Conservation (phyloP, 2,329 filamentous ascomycete genomes). For the Phialophora macrospora region DNA sequence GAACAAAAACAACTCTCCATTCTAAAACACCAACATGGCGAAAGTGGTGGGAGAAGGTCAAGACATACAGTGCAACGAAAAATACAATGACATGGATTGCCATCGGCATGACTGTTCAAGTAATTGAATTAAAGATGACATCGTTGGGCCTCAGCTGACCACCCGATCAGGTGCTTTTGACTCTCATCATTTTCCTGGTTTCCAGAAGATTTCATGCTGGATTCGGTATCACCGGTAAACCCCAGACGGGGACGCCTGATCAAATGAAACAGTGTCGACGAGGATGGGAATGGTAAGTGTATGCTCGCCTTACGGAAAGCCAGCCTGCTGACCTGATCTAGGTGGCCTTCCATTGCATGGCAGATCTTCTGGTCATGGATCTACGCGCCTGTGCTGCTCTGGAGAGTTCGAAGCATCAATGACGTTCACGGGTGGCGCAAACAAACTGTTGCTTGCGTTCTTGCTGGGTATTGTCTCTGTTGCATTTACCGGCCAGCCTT, state of each 20-base stretch:
- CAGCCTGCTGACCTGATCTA: slow-evolving; percentile 26
- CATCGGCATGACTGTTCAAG: slow-evolving; percentile 62
- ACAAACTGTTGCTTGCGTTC: slow-evolving; percentile 62
- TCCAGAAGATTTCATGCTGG: slow-evolving; percentile 68
- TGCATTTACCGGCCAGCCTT: not conserved
- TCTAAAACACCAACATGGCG: slow-evolving; percentile 38
- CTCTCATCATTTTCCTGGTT: slow-evolving; percentile 64
- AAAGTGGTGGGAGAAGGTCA: slow-evolving; percentile 48
- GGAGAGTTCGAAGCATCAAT: slow-evolving; percentile 63
- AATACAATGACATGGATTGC: slow-evolving; percentile 59
- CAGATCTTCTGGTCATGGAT: slow-evolving; percentile 68
- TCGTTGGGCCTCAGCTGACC: not conserved
- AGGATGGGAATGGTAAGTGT: slow-evolving; percentile 68
- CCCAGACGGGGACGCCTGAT: slow-evolving; percentile 44
- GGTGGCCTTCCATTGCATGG: slow-evolving; percentile 68
- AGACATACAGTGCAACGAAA: slow-evolving; percentile 53
- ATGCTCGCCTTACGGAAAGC: not conserved
- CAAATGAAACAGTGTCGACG: slow-evolving; percentile 51
- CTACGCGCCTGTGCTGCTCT: slow-evolving; percentile 65
- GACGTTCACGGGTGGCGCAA: slow-evolving; percentile 70
- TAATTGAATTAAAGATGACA: slow-evolving; percentile 41
- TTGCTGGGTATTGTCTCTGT: slow-evolving; percentile 48
- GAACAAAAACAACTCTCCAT: slow-evolving; percentile 23
- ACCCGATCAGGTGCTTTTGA: slow-evolving; percentile 58
- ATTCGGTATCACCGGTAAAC: slow-evolving; percentile 56